Base-by-base conservation (phyloP, 208 protist species). In the Leishmania mexicana region DNA sequence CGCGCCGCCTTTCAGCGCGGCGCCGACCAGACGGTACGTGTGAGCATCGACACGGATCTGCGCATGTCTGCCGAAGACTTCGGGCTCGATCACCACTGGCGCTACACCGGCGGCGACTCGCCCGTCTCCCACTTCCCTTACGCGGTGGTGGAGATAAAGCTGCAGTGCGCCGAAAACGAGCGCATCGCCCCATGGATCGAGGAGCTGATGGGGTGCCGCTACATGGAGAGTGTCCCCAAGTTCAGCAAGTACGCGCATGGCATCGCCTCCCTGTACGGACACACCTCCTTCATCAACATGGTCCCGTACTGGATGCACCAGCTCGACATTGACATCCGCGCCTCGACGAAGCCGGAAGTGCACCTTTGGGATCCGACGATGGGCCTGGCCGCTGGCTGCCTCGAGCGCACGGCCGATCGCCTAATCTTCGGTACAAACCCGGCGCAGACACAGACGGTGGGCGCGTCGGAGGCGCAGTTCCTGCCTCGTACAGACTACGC, bases 221-320 rank as follows among this genome's bases (percentile, higher is more conserved):
- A 94, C 88, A 97, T 97, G 94, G 95, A 97, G 81, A 91, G 92
- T 79, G 84, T 96, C 11, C 93, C 93, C 40, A 97, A 97, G 82
- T 97, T 96, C 78, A 96, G 92, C 84, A 97, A 97, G 85, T 97
- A 97, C 83, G 92, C 91, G 8, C 95, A 97, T 83, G 95, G 95
- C 77, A 96, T 96, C 81, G 95, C 95, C 67, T 89, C 91, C 5
- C 86, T 97, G 38, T 97, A 96, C 84, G 94, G 94, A 8, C 93
- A 96, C 84, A 96, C 94, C 68, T 88, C 90, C 38, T 92, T 93
- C 84, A 97, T 97, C 78, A 90, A 88, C 75, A 95, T 97, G 92
- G 90, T 97, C 38, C 94, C 94, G 1, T 97, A 97, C 88, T 97
- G 94, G 93, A 94, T 95, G 88, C 94, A 95, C 60, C 94, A 97